These are phyloP conservation scores for Trichoderma atroviride DNA, from an alignment of 2,329 filamentous ascomycete genomes.

Conservation along the genomic window DNA sequence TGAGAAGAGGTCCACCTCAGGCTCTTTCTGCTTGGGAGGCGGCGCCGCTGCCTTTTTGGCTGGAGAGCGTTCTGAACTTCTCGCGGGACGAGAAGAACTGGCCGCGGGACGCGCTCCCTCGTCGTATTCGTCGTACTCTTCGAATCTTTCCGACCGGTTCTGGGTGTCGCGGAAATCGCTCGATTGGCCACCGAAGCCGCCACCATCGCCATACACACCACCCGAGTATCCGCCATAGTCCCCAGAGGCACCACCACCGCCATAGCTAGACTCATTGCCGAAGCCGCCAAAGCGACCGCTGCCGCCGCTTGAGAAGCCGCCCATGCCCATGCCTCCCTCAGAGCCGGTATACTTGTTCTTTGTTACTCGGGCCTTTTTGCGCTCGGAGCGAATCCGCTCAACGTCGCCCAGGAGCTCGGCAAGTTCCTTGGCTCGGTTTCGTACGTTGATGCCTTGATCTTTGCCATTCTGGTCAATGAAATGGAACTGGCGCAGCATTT, in stretches of 20 bases:
- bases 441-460: slow-evolving; percentile 96
- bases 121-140: slow-evolving; percentile 96
- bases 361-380: slow-evolving; percentile 88
- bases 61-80: slow-evolving; percentile 38
- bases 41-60: slow-evolving; percentile 55
- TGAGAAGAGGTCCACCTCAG: slow-evolving; percentile 89
- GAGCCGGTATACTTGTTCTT: slow-evolving; percentile 96
- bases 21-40: slow-evolving; percentile 77
- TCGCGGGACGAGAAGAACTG: slow-evolving; percentile 51
- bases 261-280: slow-evolving; percentile 77
- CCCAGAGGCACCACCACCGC: slow-evolving; percentile 50
- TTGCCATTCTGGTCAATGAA: slow-evolving; percentile 96
- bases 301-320: slow-evolving; percentile 57
- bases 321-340: slow-evolving; percentile 73
- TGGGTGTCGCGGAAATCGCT: slow-evolving; percentile 70
- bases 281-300: slow-evolving; percentile 81
- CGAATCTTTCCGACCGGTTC: slow-evolving; percentile 73
- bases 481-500: slow-evolving; percentile 98
- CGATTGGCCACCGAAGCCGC: slow-evolving; percentile 78
- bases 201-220: slow-evolving; percentile 91
- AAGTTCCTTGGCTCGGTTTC: slow-evolving; percentile 93
- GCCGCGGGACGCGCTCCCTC: slow-evolving; percentile 61
- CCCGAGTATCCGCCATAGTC: slow-evolving; percentile 64
- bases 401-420: slow-evolving; percentile 92
- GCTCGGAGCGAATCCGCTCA: slow-evolving; percentile 77